phyloP scores from a whole-genome alignment of 1,284 basidiomycete species.

The Pseudozyma tsukubaensis region DNA sequence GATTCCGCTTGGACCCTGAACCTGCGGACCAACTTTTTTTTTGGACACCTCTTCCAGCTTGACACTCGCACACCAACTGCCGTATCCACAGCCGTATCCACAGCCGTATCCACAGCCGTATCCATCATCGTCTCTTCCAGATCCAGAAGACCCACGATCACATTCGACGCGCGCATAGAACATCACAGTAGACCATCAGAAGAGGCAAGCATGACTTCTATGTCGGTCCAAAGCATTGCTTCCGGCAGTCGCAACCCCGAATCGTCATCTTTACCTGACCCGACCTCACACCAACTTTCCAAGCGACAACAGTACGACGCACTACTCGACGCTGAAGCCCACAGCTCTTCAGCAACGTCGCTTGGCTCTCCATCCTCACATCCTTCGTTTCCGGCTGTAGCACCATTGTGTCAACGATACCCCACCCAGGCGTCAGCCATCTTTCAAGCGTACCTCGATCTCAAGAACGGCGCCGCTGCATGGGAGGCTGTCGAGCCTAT shows the following conservation, averaged over 20 bases:
- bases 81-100: no score
- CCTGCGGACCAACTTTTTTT: no score
- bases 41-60: no score
- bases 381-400: constrained; percentile 38
- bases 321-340: constrained; percentile 27
- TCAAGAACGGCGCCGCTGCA: constrained; percentile 57
- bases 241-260: neutral
- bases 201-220: no score
- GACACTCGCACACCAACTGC: no score
- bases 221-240: neutral
- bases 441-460: constrained; percentile 66
- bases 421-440: constrained; percentile 64
- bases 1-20: no score
- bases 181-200: no score
- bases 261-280: constrained; percentile 4
- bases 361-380: constrained; percentile 30
- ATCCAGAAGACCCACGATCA: no score
- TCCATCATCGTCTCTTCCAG: no score
- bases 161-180: no score
- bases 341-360: neutral
- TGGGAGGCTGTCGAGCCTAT: constrained; percentile 56
- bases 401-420: constrained; percentile 44
- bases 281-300: constrained; percentile 32
- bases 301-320: constrained; percentile 45
- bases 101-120: no score